These are phyloP conservation scores for Linnemannia zychae DNA, from an alignment of 192 early-diverging fungal genomes.

Conservation along the genomic window DNA sequence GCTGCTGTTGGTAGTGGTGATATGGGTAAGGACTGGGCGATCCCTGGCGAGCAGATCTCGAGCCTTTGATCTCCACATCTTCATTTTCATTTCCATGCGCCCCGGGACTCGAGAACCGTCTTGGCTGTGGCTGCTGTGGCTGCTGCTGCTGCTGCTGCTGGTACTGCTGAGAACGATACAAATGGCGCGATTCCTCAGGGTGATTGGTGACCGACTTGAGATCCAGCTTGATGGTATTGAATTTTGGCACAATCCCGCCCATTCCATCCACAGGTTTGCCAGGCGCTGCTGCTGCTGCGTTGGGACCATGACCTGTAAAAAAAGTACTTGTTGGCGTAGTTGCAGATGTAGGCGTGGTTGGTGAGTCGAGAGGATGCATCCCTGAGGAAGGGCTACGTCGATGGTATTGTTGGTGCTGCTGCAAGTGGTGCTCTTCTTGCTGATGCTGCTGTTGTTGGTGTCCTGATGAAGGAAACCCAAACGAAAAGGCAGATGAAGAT, in stretches of 20 bases:
- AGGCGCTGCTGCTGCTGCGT: not conserved
- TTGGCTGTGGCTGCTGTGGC: not conserved
- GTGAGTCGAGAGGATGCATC: constrained; percentile 37
- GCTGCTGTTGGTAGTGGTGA: not conserved
- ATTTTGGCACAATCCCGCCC: constrained; percentile 39
- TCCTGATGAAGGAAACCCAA: not conserved
- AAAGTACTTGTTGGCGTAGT: not conserved
- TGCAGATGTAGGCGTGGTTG: not conserved
- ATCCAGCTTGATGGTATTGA: constrained; percentile 37
- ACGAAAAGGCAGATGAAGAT: constrained; percentile 7
- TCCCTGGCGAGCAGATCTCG: not conserved
- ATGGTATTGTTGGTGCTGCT: not conserved
- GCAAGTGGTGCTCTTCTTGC: not conserved
- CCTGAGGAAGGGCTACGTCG: not conserved
- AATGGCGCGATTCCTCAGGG: not conserved
- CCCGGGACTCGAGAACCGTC: not conserved
- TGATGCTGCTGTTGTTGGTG: not conserved
- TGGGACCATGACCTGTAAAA: not conserved
- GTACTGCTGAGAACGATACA: not conserved
- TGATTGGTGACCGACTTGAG: constrained; percentile 16
- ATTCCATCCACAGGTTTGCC: constrained; percentile 5
- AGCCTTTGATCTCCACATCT: not conserved
- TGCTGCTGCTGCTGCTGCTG: too few species aligned
- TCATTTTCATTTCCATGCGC: not conserved
- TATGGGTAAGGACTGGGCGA: not conserved